Evolutionary conservation across 106 monocot genomes (phyloP).

Genomic region (Ottelia alismoides): DNA sequence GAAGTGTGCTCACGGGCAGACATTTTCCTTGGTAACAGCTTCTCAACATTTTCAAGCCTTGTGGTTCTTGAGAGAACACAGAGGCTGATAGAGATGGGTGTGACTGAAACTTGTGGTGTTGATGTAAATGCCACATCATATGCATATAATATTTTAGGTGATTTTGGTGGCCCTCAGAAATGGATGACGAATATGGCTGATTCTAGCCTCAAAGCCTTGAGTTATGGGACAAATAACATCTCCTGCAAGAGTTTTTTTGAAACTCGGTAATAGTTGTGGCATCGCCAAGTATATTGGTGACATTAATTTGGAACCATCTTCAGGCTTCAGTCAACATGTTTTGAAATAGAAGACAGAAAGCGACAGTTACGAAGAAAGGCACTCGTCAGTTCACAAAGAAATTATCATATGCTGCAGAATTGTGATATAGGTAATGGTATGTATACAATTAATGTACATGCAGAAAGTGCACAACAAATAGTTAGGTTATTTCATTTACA

Average conservation of each 20-base stretch:
- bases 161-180: slow-evolving; percentile 39
- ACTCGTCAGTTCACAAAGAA: too few species aligned
- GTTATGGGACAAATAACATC: slow-evolving; percentile 80
- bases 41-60: slow-evolving; percentile 90
- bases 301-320: too few species aligned
- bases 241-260: slow-evolving; percentile 35
- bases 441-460: too few species aligned
- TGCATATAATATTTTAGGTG: slow-evolving; percentile 72
- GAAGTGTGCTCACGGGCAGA: slow-evolving; percentile 75
- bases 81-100: slow-evolving; percentile 30
- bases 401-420: too few species aligned
- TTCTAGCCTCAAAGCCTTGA: slow-evolving; percentile 50
- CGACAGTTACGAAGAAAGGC: too few species aligned
- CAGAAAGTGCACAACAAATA: too few species aligned
- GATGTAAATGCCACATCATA: slow-evolving; percentile 34
- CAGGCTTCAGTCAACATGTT: too few species aligned
- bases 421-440: too few species aligned
- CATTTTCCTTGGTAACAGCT: slow-evolving; percentile 90
- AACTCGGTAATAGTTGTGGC: too few species aligned
- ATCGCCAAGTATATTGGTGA: too few species aligned
- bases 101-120: slow-evolving; percentile 19
- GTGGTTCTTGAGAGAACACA: slow-evolving; percentile 68
- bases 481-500: too few species aligned
- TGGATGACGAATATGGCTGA: slow-evolving; percentile 85
- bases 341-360: too few species aligned